These are phyloP conservation scores for Linum usitatissimum DNA, from an alignment of 345 rosid genomes.

Conservation along the genomic window DNA sequence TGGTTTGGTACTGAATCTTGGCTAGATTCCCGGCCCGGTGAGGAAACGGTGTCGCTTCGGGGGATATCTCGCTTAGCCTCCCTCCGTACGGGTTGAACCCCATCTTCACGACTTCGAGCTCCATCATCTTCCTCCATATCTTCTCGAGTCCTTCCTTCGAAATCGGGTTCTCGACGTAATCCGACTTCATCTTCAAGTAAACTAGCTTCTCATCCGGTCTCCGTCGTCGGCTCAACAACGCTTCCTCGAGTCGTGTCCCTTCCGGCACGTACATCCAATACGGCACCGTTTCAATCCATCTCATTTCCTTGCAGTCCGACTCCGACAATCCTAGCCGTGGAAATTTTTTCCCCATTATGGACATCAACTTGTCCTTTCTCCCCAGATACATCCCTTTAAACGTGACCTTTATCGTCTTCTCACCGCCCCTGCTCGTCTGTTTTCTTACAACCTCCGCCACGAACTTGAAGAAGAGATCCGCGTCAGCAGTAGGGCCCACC, in stretches of 20 bases:
- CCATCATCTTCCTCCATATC: not conserved
- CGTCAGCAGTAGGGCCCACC: constrained; percentile 26
- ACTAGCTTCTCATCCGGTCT: not conserved
- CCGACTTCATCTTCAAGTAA: not conserved
- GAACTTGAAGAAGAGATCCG: constrained; percentile 36
- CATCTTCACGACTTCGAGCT: not conserved
- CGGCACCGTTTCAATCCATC: constrained; percentile 37
- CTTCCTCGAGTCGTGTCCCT: constrained; percentile 8
- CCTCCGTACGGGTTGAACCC: not conserved
- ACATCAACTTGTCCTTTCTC: constrained; percentile 7
- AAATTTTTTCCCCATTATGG: constrained; percentile 16
- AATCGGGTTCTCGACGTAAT: not conserved
- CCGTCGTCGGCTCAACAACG: not conserved
- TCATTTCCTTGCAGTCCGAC: constrained; percentile 36
- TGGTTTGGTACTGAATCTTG: not conserved
- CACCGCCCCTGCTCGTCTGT: not conserved
- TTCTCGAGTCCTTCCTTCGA: not conserved
- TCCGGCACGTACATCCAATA: constrained; percentile 13
- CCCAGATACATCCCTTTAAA: constrained; percentile 37
- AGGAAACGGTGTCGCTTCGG: not conserved
- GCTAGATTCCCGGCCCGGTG: not conserved
- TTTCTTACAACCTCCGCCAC: not conserved
- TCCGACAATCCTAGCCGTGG: constrained; percentile 29
- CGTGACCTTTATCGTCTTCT: constrained; percentile 12
- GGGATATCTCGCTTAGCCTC: not conserved